A percentile compares a stretch with the other conserved stretches of the same genome.
Conservation (phyloP, 1,284 basidiomycete species). For the Ganoderma leucocontextum region DNA sequence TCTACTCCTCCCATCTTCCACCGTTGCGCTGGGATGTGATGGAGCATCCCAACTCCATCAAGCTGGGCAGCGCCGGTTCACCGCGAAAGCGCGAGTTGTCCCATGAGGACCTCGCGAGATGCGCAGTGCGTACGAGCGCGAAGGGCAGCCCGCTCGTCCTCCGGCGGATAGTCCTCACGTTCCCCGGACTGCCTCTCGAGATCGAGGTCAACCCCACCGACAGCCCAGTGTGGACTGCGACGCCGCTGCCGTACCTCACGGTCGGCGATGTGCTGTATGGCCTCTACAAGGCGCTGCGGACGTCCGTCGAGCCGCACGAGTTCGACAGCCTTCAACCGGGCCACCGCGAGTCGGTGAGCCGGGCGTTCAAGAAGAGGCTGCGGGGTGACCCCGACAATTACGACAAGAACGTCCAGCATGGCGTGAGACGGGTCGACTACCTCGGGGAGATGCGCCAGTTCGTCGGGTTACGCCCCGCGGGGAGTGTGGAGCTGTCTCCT, state of each 20-base stretch:
- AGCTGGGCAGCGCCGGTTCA: slow-evolving; percentile 25
- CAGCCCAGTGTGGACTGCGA: slow-evolving; percentile 19
- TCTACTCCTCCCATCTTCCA: slow-evolving; percentile 13
- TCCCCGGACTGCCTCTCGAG: slow-evolving; percentile 24
- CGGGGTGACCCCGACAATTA: slow-evolving; percentile 24
- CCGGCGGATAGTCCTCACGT: slow-evolving; percentile 16
- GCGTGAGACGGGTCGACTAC: slow-evolving; percentile 35
- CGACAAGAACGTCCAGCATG: slow-evolving; percentile 25
- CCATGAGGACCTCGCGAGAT: slow-evolving; percentile 23
- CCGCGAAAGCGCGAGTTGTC: slow-evolving; percentile 8
- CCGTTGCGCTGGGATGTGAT: slow-evolving; percentile 28
- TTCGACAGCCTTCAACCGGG: slow-evolving; percentile 13
- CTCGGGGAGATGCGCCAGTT: slow-evolving; percentile 30
- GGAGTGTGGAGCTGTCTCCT: slow-evolving; percentile 16
- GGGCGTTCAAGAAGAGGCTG: slow-evolving; percentile 30
- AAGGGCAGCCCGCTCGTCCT: slow-evolving; percentile 24
- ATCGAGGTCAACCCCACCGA: slow-evolving; percentile 25
- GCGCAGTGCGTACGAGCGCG: slow-evolving; percentile 20
- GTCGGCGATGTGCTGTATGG: slow-evolving; percentile 33
- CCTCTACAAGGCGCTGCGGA: slow-evolving; percentile 30
- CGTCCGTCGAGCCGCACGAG: slow-evolving; percentile 21
- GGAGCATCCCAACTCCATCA: slow-evolving; percentile 25
- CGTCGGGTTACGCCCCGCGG: slow-evolving; percentile 26
- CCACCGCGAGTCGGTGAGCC: slow-evolving; percentile 20
- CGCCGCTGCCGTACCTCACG: slow-evolving; percentile 29